These are phyloP conservation scores for Cordyceps javanica DNA, from an alignment of 2,329 filamentous ascomycete species.

Conservation along the genomic window DNA sequence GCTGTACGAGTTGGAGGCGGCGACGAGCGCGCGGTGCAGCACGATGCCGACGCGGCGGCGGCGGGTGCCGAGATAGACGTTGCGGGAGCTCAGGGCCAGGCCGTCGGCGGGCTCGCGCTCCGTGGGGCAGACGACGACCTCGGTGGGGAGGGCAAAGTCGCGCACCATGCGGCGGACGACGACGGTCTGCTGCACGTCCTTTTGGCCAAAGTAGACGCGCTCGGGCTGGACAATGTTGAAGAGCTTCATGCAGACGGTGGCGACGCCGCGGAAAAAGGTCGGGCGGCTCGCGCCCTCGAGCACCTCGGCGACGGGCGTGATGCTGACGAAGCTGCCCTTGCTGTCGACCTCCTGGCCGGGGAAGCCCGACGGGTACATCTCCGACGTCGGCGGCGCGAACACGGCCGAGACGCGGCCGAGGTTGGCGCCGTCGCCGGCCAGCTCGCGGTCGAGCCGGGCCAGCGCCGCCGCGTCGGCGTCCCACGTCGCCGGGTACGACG, in stretches of 20 bases:
- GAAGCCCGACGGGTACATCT: constrained; percentile 83
- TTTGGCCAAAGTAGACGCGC: constrained; percentile 87
- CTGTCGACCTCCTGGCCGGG: constrained; percentile 67
- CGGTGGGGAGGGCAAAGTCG: constrained; percentile 75
- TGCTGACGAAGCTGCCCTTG: constrained; percentile 81
- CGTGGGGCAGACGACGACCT: constrained; percentile 70
- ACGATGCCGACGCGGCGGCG: constrained; percentile 68
- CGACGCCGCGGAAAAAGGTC: constrained; percentile 94
- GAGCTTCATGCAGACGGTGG: constrained; percentile 87
- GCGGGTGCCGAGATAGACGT: constrained; percentile 80
- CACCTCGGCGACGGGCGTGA: constrained; percentile 75
- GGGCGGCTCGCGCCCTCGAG: constrained; percentile 82
- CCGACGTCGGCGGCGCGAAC: constrained; percentile 74
- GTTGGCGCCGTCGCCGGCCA: constrained; percentile 55
- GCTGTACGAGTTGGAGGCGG: constrained; percentile 63
- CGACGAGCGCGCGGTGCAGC: constrained; percentile 60
- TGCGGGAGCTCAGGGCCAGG: constrained; percentile 84
- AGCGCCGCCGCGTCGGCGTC: constrained; percentile 65
- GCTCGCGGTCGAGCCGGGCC: constrained; percentile 60
- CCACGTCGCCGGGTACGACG: constrained; percentile 88
- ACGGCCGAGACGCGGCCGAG: constrained; percentile 71
- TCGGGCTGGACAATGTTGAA: constrained; percentile 52
- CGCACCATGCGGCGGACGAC: constrained; percentile 80
- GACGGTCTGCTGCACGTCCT: constrained; percentile 94
- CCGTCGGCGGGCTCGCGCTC: constrained; percentile 69